Evolutionary conservation across 2,329 filamentous ascomycete genomes (phyloP).

Genomic region (Emydomyces testavorans): DNA sequence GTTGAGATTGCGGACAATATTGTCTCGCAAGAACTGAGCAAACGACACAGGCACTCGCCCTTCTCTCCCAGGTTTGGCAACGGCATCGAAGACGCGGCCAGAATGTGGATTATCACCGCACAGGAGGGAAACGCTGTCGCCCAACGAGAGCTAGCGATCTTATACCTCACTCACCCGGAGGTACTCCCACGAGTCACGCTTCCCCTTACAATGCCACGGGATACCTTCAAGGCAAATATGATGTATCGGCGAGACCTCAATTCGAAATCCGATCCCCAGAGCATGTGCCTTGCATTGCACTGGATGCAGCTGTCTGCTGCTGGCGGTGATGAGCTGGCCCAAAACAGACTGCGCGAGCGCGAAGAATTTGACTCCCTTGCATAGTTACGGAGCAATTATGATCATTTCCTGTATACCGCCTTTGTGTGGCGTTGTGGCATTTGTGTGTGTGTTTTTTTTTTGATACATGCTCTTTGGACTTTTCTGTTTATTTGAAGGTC

Average conservation of each 20-base stretch:
- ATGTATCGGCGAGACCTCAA: slow-evolving; percentile 56
- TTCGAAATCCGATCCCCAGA: slow-evolving; percentile 64
- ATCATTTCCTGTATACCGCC: background rate
- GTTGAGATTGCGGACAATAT: slow-evolving; percentile 62
- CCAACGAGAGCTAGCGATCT: slow-evolving; percentile 82
- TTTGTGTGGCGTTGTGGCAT: slow-evolving; percentile 3
- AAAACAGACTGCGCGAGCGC: slow-evolving; percentile 65
- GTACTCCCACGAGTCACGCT: slow-evolving; percentile 67
- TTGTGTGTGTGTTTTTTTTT: slow-evolving; percentile 6
- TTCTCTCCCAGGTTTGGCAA: slow-evolving; percentile 24
- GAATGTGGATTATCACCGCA: slow-evolving; percentile 85
- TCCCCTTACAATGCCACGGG: slow-evolving; percentile 69
- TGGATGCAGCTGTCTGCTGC: slow-evolving; percentile 88
- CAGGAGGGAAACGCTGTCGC: slow-evolving; percentile 82
- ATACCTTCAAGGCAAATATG: slow-evolving; percentile 81
- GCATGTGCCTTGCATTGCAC: slow-evolving; percentile 90
- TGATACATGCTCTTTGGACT: slow-evolving; percentile 9
- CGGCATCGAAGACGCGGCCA: slow-evolving; percentile 59
- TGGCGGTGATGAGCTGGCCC: slow-evolving; percentile 77
- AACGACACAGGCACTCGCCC: slow-evolving; percentile 25
- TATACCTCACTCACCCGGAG: slow-evolving; percentile 87
- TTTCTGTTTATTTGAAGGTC: background rate
- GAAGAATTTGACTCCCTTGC: slow-evolving; percentile 51
- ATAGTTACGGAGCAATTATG: slow-evolving; percentile 22
- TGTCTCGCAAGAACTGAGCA: slow-evolving; percentile 44